Conservation (phyloP, 2,329 filamentous ascomycete genomes). For the Penicillium fuscoglaucum region DNA sequence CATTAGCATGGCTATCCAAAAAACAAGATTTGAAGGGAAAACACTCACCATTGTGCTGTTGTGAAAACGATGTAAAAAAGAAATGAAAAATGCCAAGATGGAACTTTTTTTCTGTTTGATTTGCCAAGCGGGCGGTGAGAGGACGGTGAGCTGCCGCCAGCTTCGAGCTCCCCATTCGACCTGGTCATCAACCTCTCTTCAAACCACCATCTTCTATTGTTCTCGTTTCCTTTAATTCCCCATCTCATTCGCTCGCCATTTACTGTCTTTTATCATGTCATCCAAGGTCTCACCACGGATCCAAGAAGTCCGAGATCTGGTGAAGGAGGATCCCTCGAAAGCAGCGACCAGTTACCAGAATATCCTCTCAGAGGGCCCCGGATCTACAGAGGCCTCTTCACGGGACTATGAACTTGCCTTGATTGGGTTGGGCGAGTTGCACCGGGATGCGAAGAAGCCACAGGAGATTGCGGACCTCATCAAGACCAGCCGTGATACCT, state of each 20-base stretch:
- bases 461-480: constrained; percentile 87
- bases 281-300: constrained; percentile 64
- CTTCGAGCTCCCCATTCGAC: constrained; percentile 29
- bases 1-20: constrained; percentile 10
- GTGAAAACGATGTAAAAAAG: constrained; percentile 15
- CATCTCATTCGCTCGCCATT: constrained; percentile 1
- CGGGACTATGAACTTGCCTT: constrained; percentile 90
- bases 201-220: constrained; percentile 15
- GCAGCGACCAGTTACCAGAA: constrained; percentile 87
- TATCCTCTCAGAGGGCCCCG: constrained; percentile 80
- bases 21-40: neutral
- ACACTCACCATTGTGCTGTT: constrained; percentile 34
- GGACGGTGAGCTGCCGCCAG: constrained; percentile 29
- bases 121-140: constrained; percentile 38
- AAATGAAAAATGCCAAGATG: constrained; percentile 20
- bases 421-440: constrained; percentile 86
- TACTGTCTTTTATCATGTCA: constrained; percentile 41
- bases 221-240: constrained; percentile 3
- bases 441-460: constrained; percentile 76
- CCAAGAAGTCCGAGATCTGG: constrained; percentile 83
- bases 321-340: constrained; percentile 76
- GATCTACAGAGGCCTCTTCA: constrained; percentile 79
- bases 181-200: constrained; percentile 20
- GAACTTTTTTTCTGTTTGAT: constrained; percentile 37
- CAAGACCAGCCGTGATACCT: constrained; percentile 82